Conservation (phyloP, 2,329 filamentous ascomycete species). For the Apiospora pterosperma region DNA sequence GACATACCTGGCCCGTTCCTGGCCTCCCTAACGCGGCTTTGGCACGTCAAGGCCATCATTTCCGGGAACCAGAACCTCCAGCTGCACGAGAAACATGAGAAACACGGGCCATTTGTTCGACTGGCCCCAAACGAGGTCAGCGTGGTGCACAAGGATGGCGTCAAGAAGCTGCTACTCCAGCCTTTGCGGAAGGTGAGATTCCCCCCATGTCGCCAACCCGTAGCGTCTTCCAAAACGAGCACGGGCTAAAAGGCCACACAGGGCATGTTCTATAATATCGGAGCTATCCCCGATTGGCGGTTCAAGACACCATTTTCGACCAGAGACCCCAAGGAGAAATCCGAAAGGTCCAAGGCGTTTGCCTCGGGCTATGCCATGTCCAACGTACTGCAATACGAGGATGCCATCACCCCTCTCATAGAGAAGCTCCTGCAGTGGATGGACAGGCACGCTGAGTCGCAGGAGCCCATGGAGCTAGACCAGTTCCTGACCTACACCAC, state of each 20-base stretch:
- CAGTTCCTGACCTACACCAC: conserved; percentile 23
- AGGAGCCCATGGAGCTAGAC: conserved; percentile 15
- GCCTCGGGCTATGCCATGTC: conserved; percentile 27
- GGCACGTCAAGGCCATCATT: conserved; percentile 34
- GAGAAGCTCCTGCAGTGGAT: conserved; percentile 15
- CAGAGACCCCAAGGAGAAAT: conserved; percentile 30
- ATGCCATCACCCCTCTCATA: conserved; percentile 12
- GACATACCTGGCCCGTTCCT: conserved; percentile 38
- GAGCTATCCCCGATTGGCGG: conserved; percentile 35
- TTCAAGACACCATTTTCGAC: conserved; percentile 37
- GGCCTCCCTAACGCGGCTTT: conserved; percentile 36
- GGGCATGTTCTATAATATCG: conserved; percentile 30
- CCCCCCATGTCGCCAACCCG: no score
- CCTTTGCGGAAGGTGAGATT: no score
- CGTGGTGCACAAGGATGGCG: conserved; percentile 34
- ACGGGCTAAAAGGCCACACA: no score
- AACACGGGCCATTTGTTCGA: conserved; percentile 38
- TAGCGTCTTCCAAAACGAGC: no score
- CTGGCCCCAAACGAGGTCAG: conserved; percentile 40
- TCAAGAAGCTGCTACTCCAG: no score
- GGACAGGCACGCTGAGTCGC: conserved; percentile 10
- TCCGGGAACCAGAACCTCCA: conserved; percentile 35
- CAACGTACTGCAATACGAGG: conserved; percentile 22
- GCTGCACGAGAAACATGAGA: conserved; percentile 32
- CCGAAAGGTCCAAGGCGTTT: conserved; percentile 28